Evolutionary conservation across 2,329 filamentous ascomycete genomes (phyloP).

Genomic region (Talaromyces sp.): DNA sequence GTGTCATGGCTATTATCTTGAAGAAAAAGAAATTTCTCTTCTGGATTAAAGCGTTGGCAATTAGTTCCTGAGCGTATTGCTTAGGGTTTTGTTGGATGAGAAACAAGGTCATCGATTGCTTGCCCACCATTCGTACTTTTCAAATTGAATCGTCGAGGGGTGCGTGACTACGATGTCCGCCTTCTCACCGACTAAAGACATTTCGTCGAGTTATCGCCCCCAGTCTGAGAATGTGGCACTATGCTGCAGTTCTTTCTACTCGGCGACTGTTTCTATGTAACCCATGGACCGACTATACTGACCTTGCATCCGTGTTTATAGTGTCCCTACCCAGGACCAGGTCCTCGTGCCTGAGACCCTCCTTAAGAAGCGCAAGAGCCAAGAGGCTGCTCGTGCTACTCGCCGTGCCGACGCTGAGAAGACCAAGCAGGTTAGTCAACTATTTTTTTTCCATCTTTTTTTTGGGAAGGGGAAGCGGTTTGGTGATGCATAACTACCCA

Average conservation of each 20-base stretch:
- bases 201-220: conserved; percentile 66
- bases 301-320: conserved; percentile 54
- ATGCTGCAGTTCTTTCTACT: conserved; percentile 85
- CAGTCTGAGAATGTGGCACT: conserved; percentile 86
- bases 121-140: conserved; percentile 24
- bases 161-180: conserved; percentile 17
- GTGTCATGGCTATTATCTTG: conserved; percentile 52
- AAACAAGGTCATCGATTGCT: conserved; percentile 28
- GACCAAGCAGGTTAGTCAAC: conserved; percentile 77
- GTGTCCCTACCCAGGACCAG: conserved; percentile 89
- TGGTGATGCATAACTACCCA: conserved; percentile 83
- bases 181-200: conserved; percentile 74
- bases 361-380: conserved; percentile 99
- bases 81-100: conserved; percentile 77
- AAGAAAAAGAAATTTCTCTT: conserved; percentile 2
- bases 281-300: conserved; percentile 74
- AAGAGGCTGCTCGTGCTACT: conserved; percentile 97
- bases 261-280: conserved; percentile 58
- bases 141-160: conserved; percentile 23
- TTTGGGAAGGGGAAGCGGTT: conserved; percentile 27
- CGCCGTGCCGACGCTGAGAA: conserved; percentile 73
- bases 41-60: conserved; percentile 41
- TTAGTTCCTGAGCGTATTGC: conserved; percentile 47
- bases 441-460: conserved; percentile 14
- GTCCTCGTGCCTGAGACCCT: conserved; percentile 98